Evolutionary conservation across 164 flowering plant genomes (phyloP), one percentile per base, ranked within the genome.

Genomic region (Protea cynaroides): DNA sequence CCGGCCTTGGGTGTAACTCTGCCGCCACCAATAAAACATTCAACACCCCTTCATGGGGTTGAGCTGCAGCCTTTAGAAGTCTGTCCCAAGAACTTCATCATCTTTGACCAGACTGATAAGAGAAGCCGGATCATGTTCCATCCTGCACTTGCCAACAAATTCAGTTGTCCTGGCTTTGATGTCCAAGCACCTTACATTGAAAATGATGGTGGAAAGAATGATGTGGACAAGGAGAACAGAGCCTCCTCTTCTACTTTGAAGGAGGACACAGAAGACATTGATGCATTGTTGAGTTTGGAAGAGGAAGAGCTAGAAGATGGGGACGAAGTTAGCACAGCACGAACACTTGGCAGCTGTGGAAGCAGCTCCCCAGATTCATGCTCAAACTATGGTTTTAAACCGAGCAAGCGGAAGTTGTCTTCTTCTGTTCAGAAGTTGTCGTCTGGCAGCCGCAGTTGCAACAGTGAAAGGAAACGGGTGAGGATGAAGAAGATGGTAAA

Each of bases 281-380:
- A 90, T 83, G 96, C 87, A 34, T 68, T 90, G 65, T 56, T 90
- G 73, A 84, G 88, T 76, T 71, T 68, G 23, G 96, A 89, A 60
- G 84, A 80, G 49, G 90, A 80, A 13, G 68, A 73, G 6, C 80
- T 76, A 25, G 87, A 82, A 9, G 84, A 82, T 25, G 87, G 81
- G n/a, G 91, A 86, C 58, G 92, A 77, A 63, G 79, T 89, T 25
- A 85, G 90, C 78, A 89, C 92, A 0, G 90, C 84, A 43, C 76
- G 88, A 18, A 84, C 83, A 44, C 63, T 68, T 68, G 82, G 79
- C 51, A 70, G 78, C 68, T 61, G 70, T 58, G 80, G 76, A 58
- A 63, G 76, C 55, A 61, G 62, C 37, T 83, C 88, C 4, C 77
- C 85, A 14, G 90, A 88, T 63, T 78, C 83, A 46, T 78, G 76